Evolutionary conservation across 192 early-diverging fungal genomes (phyloP).

Genomic region (Coemansia sp.): DNA sequence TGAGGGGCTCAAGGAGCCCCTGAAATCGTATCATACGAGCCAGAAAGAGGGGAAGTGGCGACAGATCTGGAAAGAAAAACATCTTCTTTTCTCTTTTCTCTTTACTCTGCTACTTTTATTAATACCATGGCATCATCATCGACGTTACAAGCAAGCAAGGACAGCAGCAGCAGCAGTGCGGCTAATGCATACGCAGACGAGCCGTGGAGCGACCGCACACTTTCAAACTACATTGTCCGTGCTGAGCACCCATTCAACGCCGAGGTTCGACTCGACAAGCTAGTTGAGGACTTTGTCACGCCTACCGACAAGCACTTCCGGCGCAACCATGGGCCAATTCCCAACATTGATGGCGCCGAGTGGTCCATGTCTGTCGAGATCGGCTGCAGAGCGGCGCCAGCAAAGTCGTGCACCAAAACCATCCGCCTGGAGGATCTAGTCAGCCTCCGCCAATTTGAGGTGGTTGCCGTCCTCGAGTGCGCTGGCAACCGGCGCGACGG

Average conservation of each 20-base stretch:
- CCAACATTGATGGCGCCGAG: slow-evolving; percentile 61
- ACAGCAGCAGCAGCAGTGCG: not conserved
- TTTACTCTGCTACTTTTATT: not conserved
- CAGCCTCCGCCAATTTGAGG: slow-evolving; percentile 57
- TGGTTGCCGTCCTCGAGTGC: slow-evolving; percentile 77
- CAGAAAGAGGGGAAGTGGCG: slow-evolving; percentile 2
- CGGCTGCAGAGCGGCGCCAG: slow-evolving; percentile 2
- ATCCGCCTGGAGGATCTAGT: slow-evolving; percentile 60
- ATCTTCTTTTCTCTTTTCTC: not conserved
- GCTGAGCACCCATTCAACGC: slow-evolving; percentile 84
- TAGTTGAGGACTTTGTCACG: slow-evolving; percentile 72
- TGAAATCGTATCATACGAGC: not conserved
- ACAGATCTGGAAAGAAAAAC: not conserved
- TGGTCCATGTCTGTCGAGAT: slow-evolving; percentile 67
- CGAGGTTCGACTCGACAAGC: slow-evolving; percentile 66
- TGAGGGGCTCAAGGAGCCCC: not conserved
- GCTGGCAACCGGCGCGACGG: slow-evolving; percentile 86
- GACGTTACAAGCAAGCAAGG: not conserved
- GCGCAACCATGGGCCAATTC: slow-evolving; percentile 90
- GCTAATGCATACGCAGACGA: slow-evolving; percentile 65
- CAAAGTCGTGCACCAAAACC: slow-evolving; percentile 33
- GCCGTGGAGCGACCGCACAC: slow-evolving; percentile 62
- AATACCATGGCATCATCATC: not conserved
- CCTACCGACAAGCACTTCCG: slow-evolving; percentile 79
- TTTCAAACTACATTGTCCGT: slow-evolving; percentile 64